Evolutionary conservation across 2,329 filamentous ascomycete species (phyloP), one percentile per base, ranked within the genome.

Genomic region (Colletotrichum tofieldiae): DNA sequence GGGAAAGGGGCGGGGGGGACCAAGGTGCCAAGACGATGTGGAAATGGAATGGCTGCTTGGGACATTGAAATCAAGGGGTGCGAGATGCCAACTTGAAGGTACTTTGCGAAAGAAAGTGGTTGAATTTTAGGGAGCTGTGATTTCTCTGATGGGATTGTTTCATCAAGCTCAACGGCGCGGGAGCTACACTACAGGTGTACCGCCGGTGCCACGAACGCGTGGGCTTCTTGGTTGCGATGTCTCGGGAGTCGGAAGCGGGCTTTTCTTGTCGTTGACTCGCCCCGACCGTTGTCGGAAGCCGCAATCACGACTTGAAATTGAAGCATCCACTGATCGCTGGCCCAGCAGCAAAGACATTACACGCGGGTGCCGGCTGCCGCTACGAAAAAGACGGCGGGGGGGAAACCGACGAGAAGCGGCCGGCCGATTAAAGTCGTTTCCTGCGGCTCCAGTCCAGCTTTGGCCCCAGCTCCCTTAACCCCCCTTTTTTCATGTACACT

Each of bases 271-370:
- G 16, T 52, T 52, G 32, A 37, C 60, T 52, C 43, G 2, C 2
- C 1, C 20, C 5, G 20, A 5, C 20, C 20, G 43, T 45, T 9
- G 43, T 6, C 18, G 18, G 23, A 56, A 43, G 41, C 54, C 26
- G 45, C 47, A 68, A 68, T 68, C 61, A 61, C 54, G 35, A 11
- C 47, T 12, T 49, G 32, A 70, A n/a, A 68, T 69, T 72, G 65
- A 41, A 8, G 47, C 65, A 60, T 66, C 67, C 67, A 70, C 67
- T 70, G 67, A 70, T 70, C 62, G 67, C 62, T 66, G 61, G 32
- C 52, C 35, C 45, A 45, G 39, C 59, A 26, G 41, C 16, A 18
- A 49, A 52, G 32, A 43, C 60, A 52, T 29, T 37, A 39, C 29
- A 23, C n/a, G 45, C 59, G 47, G 45, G 18, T 26, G 32, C 45